These are phyloP conservation scores for Anthracocystis walkeri DNA, from an alignment of 1,284 basidiomycete species.

Conservation along the genomic window DNA sequence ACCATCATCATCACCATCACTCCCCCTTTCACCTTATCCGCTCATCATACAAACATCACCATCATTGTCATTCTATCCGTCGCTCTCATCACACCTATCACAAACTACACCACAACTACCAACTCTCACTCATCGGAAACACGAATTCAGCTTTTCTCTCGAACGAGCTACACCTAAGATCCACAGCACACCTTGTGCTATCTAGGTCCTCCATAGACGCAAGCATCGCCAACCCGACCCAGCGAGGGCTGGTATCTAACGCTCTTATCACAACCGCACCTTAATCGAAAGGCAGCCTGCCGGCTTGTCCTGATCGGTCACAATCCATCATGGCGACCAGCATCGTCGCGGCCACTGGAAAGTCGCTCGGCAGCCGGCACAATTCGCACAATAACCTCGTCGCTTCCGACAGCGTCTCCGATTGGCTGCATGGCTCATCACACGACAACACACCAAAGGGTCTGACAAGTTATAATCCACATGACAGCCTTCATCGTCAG, in stretches of 20 bases:
- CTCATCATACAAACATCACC: neutral
- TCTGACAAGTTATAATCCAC: neutral
- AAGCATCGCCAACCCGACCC: neutral
- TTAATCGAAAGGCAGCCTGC: slow-evolving; percentile 10
- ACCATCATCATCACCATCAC: slow-evolving; percentile 9
- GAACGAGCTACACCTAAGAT: neutral
- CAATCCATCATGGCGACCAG: slow-evolving; percentile 34
- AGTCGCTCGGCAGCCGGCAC: slow-evolving; percentile 49
- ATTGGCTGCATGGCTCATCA: slow-evolving; percentile 33
- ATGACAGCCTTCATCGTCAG: slow-evolving; percentile 19
- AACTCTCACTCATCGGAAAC: neutral
- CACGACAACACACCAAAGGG: slow-evolving; percentile 41
- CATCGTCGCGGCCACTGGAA: slow-evolving; percentile 26
- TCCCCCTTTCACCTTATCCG: slow-evolving; percentile 23
- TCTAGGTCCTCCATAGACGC: neutral
- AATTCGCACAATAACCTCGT: slow-evolving; percentile 47
- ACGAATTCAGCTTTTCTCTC: neutral
- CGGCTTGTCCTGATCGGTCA: slow-evolving; percentile 18
- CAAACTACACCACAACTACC: neutral
- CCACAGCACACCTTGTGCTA: neutral
- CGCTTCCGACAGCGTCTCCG: slow-evolving; percentile 34
- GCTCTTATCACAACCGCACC: neutral
- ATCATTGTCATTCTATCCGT: neutral
- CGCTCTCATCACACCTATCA: neutral
- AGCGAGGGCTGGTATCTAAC: neutral